phyloP scores from a whole-genome alignment of 1,139 yeast genomes.

The Candida buenavistaensis region DNA sequence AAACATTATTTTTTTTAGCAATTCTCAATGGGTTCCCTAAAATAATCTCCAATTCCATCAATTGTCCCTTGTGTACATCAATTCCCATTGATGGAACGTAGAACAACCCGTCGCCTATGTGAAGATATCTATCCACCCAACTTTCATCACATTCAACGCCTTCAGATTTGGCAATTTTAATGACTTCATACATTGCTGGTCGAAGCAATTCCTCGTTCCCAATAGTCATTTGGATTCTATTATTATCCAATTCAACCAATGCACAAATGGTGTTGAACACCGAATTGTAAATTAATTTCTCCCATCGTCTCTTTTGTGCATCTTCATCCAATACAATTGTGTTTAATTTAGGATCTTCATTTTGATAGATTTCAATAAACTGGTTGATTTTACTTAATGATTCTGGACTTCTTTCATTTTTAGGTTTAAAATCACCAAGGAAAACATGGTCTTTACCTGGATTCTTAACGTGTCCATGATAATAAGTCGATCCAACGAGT shows the following conservation, averaged over 20 bases:
- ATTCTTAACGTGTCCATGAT: conserved; percentile 50
- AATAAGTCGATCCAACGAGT: conserved; percentile 65
- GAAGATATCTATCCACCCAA: conserved; percentile 48
- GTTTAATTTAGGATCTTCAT: conserved; percentile 37
- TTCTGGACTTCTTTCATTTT: conserved; percentile 15
- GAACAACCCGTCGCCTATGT: conserved; percentile 62
- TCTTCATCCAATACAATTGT: conserved; percentile 44
- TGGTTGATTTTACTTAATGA: conserved; percentile 29
- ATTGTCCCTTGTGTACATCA: conserved; percentile 67
- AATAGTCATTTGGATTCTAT: conserved; percentile 55
- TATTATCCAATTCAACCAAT: conserved; percentile 52
- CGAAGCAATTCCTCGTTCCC: conserved; percentile 49
- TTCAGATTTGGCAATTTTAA: conserved; percentile 60
- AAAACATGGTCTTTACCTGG: conserved; percentile 53
- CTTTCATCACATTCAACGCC: conserved; percentile 52
- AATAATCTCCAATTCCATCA: conserved; percentile 70
- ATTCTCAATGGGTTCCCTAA: conserved; percentile 68
- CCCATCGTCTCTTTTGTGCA: conserved; percentile 64
- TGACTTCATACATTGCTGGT: conserved; percentile 69
- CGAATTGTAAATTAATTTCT: conserved; percentile 69
- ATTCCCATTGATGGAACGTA: conserved; percentile 75
- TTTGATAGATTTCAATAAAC: conserved; percentile 52
- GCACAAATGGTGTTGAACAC: conserved; percentile 64
- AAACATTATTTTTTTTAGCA: conserved; percentile 55
- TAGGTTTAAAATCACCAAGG: conserved; percentile 53